phyloP scores from a whole-genome alignment of 768 basidiomycete species.

The Lactarius psammicola region DNA sequence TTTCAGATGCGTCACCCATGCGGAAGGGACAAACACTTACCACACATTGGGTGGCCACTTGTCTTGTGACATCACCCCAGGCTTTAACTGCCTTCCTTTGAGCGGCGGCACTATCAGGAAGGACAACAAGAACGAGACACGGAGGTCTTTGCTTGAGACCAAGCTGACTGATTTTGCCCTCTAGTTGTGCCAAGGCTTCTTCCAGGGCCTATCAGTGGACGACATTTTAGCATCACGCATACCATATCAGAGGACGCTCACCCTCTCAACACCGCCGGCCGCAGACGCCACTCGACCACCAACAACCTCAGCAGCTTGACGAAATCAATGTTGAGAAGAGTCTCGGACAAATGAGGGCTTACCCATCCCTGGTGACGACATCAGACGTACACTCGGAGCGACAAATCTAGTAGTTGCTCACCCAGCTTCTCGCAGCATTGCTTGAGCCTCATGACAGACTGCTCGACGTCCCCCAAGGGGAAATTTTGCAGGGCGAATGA shows the following conservation, averaged over 20 bases:
- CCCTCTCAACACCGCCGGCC: constrained; percentile 23
- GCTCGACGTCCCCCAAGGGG: neutral
- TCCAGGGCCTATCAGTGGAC: constrained; percentile 14
- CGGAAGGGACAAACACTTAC: constrained; percentile 29
- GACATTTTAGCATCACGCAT: neutral
- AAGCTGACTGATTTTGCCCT: neutral
- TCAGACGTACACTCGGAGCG: neutral
- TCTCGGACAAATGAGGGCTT: neutral
- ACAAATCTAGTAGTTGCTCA: constrained; percentile 1
- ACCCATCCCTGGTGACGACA: constrained; percentile 15
- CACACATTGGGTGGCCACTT: constrained; percentile 49
- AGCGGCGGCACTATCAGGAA: constrained; percentile 49
- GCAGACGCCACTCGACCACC: constrained; percentile 16
- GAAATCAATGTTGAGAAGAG: neutral
- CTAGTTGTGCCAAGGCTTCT: constrained; percentile 7
- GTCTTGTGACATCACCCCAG: constrained; percentile 52
- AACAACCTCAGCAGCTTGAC: constrained; percentile 3
- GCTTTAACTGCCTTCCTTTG: constrained; percentile 50
- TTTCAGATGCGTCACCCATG: neutral
- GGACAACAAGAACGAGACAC: constrained; percentile 48
- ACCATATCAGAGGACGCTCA: constrained; percentile 7
- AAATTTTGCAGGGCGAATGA: constrained; percentile 22
- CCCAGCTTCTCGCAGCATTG: constrained; percentile 20
- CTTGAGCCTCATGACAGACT: constrained; percentile 4
- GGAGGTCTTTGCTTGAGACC: constrained; percentile 18